These are phyloP conservation scores for Arabidopsis suecica DNA, from an alignment of 345 rosid species.

Conservation along the genomic window DNA sequence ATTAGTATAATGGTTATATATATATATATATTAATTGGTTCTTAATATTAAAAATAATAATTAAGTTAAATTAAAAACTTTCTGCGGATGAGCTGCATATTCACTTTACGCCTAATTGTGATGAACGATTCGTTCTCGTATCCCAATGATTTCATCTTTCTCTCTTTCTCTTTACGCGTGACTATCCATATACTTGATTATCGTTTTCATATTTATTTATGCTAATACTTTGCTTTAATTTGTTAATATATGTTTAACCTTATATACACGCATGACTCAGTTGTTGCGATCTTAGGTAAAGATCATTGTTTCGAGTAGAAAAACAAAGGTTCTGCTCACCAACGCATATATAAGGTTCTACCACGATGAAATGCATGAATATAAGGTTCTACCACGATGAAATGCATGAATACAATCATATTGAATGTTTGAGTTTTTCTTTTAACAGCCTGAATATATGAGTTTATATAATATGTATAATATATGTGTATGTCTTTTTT, in stretches of 20 bases:
- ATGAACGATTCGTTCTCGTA: conserved; percentile 42
- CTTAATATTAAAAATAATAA: neutral
- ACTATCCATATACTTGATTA: conserved; percentile 19
- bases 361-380: neutral
- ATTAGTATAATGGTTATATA: neutral
- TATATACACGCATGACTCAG: neutral
- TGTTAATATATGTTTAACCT: neutral
- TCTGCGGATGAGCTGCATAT: conserved; percentile 48
- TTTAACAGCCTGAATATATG: neutral
- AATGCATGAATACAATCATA: neutral
- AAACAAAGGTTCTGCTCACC: neutral
- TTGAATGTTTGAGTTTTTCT: neutral
- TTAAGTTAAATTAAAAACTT: conserved; percentile 29
- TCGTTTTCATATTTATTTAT: conserved; percentile 4
- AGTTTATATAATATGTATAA: neutral
- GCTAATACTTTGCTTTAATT: neutral
- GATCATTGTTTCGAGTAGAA: neutral
- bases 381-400: neutral
- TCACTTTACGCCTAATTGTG: conserved; percentile 46
- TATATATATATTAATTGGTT: neutral
- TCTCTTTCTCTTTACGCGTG: conserved; percentile 56
- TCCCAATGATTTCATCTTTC: conserved; percentile 48
- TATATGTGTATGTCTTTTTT: neutral
- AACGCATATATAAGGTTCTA: neutral
- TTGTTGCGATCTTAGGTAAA: neutral